Evolutionary conservation across 768 basidiomycete genomes (phyloP).

Genomic region (Mrakia hoshinonis): DNA sequence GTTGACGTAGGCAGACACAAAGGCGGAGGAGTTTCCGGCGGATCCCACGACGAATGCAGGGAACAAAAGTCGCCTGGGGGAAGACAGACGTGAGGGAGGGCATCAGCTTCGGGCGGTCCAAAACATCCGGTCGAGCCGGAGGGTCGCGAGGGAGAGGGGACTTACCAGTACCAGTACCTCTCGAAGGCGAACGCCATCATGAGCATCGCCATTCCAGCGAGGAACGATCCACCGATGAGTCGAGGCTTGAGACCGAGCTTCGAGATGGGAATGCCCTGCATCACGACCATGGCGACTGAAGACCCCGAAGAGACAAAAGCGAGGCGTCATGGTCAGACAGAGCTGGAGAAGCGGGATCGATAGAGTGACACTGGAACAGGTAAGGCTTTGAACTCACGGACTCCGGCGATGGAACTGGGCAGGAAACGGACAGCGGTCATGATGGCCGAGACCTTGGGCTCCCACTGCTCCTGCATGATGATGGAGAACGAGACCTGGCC

Average conservation of each 20-base stretch:
- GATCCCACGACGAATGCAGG: constrained; percentile 1
- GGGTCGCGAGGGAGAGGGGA: too few relatives aligned
- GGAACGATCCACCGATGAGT: not conserved
- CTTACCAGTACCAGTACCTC: not conserved
- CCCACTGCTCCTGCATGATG: not conserved
- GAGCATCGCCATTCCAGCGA: not conserved
- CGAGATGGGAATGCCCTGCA: not conserved
- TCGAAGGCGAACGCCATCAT: constrained; percentile 4
- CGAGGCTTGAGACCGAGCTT: constrained; percentile 1
- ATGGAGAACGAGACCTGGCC: not conserved
- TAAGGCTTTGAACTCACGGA: constrained; percentile 4
- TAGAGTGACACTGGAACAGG: not conserved
- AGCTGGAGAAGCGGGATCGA: not conserved
- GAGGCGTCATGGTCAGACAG: not conserved
- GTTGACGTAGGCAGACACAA: not conserved
- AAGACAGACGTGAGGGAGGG: too few relatives aligned
- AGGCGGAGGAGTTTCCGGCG: not conserved
- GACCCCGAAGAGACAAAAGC: not conserved
- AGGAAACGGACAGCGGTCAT: constrained; percentile 10
- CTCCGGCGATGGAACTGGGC: constrained; percentile 1
- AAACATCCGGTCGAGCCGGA: too few relatives aligned
- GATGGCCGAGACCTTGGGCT: not conserved
- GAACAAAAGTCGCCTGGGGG: not conserved
- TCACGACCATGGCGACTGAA: not conserved
- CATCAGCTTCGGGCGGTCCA: too few relatives aligned